Evolutionary conservation across 2,329 filamentous ascomycete species (phyloP), one percentile per base, ranked within the genome.

Genomic region (Fonsecaea erecta): DNA sequence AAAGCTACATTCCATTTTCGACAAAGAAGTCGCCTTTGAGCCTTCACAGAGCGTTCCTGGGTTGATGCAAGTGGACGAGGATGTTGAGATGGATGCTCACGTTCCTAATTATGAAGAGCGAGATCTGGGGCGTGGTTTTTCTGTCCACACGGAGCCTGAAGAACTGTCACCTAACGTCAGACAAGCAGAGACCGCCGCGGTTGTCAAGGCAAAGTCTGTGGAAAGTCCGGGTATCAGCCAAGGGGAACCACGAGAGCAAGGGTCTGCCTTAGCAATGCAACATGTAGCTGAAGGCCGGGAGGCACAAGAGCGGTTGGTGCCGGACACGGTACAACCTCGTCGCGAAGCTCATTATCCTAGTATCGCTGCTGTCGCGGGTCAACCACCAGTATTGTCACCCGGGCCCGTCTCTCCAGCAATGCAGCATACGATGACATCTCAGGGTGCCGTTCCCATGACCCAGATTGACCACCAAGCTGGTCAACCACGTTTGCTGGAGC

Each of bases 401-500:
- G 84, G 84, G 0, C 87, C 86, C 1, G 76, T 86, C 0, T 89
- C 89, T 0, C 88, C 89, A 1, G 88, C 83, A 0, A 77, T 90
- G 43, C 82, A 86, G 40, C 81, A 82, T 14, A 85, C 84, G 0
- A 90, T 90, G 82, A 84, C 84, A 11, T 85, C 86, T 0, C 84
- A 86, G 63, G 85, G 87, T 1, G 85, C 81, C 1, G 86, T 89
- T 52, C 82, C 79, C 24, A 80, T 91, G 79, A 81, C 83, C 1
- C 83, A 88, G 9, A 84, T 90, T 12, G 83, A 84, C 1, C 74
- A 85, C 28, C 85, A 83, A 0, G 51, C 46, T 8, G 12, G 26
- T 35, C 52, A 46, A 24, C 21, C 30, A 35, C 63, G 58, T 62
- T 62, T 59, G 51, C 37, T 52, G 21, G 61, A 63, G 21, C 61